Base-by-base conservation (phyloP, 23 red algal species). In the Chondrus crispus region DNA sequence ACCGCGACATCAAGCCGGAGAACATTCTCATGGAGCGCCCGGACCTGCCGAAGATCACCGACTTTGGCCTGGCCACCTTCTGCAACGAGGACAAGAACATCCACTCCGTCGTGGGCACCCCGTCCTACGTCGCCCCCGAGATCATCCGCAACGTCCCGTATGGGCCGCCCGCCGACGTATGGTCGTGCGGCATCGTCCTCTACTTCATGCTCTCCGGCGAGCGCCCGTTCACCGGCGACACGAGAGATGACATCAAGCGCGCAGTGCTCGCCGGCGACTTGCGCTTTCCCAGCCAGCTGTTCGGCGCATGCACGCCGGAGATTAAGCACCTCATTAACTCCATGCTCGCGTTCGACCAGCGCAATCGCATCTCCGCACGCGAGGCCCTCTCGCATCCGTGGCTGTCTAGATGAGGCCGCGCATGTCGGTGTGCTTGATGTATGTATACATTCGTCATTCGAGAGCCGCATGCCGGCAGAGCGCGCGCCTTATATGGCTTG, bases 1-100 rank as follows among this genome's bases (percentile, higher is more conserved):
- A 98, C 54, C 64, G 96, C 47, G 96, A 98, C 45, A 86, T 98
- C 62, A 94, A 98, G 90, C 92, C 92, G 22, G 92, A 94, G 82
- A 96, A 96, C 54, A 68, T 96, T 22, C 79, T 96, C 49, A 82
- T 88, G 87, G 94, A 72, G 35, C 86, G 81, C 20, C 74, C 76
- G 24, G 55, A 84, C 28, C 77, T 80, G 7, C 71, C 80, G 2
- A 88, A 88, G 39, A 44, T 99, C 32, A 90, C 94, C 14, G 97
- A 96, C 68, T 96, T 96, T 96, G 94, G 94, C 40, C 44, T 93
- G 33, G 78, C 87, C 32, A 93, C 87, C 13, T 96, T 96, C 73
- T 46, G 52, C 7, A 50, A 82, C 49, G 86, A 85, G 32, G 75
- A 85, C 62, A 82, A 77, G 38, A 24, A 88, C 46, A 87, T 94